A percentile compares a stretch with the other conserved stretches of the same genome.
These are phyloP conservation scores for Termitomyces eurrhizus DNA, from an alignment of 768 basidiomycete genomes.

Conservation along the genomic window DNA sequence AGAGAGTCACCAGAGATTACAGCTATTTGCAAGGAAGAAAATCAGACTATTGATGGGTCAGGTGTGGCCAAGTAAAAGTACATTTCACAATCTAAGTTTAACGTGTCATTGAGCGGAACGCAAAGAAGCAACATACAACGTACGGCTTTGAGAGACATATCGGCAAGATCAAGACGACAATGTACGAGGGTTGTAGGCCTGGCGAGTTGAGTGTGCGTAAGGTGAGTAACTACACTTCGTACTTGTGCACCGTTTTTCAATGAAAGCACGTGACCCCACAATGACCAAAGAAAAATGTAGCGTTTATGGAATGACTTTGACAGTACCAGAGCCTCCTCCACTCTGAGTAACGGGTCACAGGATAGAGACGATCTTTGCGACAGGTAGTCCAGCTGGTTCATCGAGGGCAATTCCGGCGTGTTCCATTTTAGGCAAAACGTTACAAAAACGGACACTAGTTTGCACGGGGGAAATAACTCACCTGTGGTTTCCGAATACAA, in stretches of 20 bases:
- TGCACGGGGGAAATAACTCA: too few relatives aligned
- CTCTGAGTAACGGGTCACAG: too few relatives aligned
- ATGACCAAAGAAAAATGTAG: neutral
- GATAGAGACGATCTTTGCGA: too few relatives aligned
- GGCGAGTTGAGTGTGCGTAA: neutral
- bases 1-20: slow-evolving; percentile 91
- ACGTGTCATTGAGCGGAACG: neutral
- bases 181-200: neutral
- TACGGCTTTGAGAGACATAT: slow-evolving; percentile 78
- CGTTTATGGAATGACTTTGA: too few relatives aligned
- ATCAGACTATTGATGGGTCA: slow-evolving; percentile 17
- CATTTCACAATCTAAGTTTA: slow-evolving; percentile 55
- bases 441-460: too few relatives aligned
- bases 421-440: too few relatives aligned
- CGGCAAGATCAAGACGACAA: neutral
- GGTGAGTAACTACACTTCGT: neutral
- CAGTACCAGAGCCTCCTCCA: too few relatives aligned
- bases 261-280: slow-evolving; percentile 1
- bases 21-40: slow-evolving; percentile 40
- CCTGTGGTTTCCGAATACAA: too few relatives aligned
- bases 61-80: slow-evolving; percentile 23
- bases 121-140: slow-evolving; percentile 20
- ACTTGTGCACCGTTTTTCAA: slow-evolving; percentile 6
- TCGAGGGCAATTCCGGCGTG: too few relatives aligned
- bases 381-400: too few relatives aligned